Evolutionary conservation across 2,329 filamentous ascomycete species (phyloP).

Genomic region (Penicillium sclerotigenum): DNA sequence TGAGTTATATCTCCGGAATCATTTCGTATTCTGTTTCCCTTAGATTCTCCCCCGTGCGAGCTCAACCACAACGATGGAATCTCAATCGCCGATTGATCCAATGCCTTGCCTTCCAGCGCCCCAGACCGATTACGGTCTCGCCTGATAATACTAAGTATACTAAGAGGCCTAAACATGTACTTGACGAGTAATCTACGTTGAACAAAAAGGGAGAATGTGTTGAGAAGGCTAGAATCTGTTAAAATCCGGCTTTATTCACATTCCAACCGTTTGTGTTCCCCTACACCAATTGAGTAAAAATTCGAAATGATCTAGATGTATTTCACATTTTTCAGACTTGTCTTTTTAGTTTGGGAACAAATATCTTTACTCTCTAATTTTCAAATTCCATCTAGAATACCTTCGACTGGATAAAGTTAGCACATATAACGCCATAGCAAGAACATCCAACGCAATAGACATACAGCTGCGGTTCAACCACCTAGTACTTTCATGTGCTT

Average conservation of each 20-base stretch:
- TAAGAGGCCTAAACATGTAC: background rate
- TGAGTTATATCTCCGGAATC: background rate
- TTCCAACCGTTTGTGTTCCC: background rate
- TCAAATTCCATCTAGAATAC: background rate
- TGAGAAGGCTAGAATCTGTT: background rate
- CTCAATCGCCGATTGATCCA: slow-evolving; percentile 21
- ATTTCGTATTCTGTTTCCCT: background rate
- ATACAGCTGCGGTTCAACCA: background rate
- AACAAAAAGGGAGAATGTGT: background rate
- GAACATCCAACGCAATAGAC: background rate
- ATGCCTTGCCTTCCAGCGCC: slow-evolving; percentile 1
- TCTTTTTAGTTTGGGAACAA: background rate
- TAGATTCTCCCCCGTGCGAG: slow-evolving; percentile 1
- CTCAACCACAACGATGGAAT: background rate
- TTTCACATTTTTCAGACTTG: too few relatives aligned
- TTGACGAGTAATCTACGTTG: background rate
- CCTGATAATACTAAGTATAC: background rate
- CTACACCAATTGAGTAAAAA: background rate
- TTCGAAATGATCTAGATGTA: background rate
- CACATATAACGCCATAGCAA: background rate
- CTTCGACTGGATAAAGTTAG: too few relatives aligned
- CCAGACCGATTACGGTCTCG: slow-evolving; percentile 1
- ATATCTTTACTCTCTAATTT: background rate
- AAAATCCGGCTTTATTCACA: background rate
- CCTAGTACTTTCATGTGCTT: background rate